Evolutionary conservation across 139 green algal genomes (phyloP).

Genomic region (Bryopsis sp.): DNA sequence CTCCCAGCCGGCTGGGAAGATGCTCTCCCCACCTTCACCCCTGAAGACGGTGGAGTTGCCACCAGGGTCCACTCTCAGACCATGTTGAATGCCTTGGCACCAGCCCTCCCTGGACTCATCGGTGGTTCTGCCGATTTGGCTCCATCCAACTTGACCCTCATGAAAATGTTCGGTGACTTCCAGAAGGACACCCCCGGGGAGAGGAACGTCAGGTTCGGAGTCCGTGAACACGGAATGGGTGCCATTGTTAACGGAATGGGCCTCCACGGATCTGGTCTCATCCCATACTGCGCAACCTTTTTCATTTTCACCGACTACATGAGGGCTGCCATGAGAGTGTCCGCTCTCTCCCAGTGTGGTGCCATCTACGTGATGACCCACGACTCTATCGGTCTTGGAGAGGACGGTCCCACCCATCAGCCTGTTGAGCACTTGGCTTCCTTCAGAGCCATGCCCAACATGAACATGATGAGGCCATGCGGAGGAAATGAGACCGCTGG

Average conservation of each 20-base stretch:
- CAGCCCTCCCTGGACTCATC: constrained; percentile 84
- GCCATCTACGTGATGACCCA: constrained; percentile 91
- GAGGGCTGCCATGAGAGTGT: constrained; percentile 91
- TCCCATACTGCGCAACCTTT: constrained; percentile 99
- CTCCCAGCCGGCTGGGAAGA: constrained; percentile 78
- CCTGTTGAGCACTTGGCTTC: constrained; percentile 94
- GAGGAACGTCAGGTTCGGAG: constrained; percentile 95
- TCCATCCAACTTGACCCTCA: constrained; percentile 97
- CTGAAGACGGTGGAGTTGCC: constrained; percentile 88
- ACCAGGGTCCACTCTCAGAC: constrained; percentile 94
- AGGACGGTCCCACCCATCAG: constrained; percentile 99
- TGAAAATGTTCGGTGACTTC: constrained; percentile 98
- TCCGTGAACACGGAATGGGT: constrained; percentile 98
- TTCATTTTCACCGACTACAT: constrained; percentile 99
- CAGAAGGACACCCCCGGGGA: constrained; percentile 87
- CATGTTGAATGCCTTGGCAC: constrained; percentile 90
- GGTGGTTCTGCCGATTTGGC: constrained; percentile 95
- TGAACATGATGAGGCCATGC: constrained; percentile 85
- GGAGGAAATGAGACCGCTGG: constrained; percentile 95
- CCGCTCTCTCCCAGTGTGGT: constrained; percentile 69
- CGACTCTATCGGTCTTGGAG: constrained; percentile 98
- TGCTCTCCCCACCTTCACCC: constrained; percentile 79
- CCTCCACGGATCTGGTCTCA: constrained; percentile 80
- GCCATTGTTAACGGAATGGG: constrained; percentile 93
- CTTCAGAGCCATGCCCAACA: constrained; percentile 98